phyloP scores from a whole-genome alignment of 1,139 yeast species.

The Saccharomyces hybrid region DNA sequence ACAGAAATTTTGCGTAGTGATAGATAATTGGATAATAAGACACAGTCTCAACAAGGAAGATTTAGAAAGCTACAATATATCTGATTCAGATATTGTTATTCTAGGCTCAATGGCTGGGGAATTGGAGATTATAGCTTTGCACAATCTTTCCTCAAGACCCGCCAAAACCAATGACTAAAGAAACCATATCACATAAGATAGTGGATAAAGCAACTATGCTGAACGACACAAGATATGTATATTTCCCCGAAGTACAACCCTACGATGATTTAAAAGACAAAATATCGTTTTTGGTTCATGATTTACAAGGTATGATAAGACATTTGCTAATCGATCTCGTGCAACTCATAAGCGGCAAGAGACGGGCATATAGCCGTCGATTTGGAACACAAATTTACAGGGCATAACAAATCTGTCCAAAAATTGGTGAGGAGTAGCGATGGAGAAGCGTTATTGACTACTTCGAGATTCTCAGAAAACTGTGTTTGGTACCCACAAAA shows the following conservation, averaged over 20 bases:
- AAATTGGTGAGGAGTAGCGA: slow-evolving; percentile 56
- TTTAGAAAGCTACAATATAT: slow-evolving; percentile 22
- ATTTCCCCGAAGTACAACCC: slow-evolving; percentile 32
- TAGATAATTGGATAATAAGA: slow-evolving; percentile 51
- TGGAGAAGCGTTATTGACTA: slow-evolving; percentile 50
- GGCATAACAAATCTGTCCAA: slow-evolving; percentile 75
- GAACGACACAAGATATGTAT: slow-evolving; percentile 29
- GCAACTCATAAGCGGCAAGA: slow-evolving; percentile 9
- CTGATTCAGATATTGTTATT: slow-evolving; percentile 50
- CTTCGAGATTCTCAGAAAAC: slow-evolving; percentile 47
- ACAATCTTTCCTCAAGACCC: slow-evolving; percentile 47
- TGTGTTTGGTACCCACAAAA: slow-evolving; percentile 50
- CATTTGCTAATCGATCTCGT: slow-evolving; percentile 39
- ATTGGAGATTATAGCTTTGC: slow-evolving; percentile 43
- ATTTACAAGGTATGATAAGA: slow-evolving; percentile 42
- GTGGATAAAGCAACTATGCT: slow-evolving; percentile 28
- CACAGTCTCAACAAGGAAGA: slow-evolving; percentile 30
- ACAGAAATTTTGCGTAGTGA: slow-evolving; percentile 40
- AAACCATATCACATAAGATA: slow-evolving; percentile 19
- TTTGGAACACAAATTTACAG: slow-evolving; percentile 57
- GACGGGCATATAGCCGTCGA: slow-evolving; percentile 18
- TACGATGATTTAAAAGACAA: slow-evolving; percentile 26
- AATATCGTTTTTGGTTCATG: slow-evolving; percentile 43
- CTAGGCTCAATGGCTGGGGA: slow-evolving; percentile 42
- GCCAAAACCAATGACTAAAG: slow-evolving; percentile 35